phyloP scores from a whole-genome alignment of 2,329 filamentous ascomycete genomes.

The Sordariomycetes sp. region DNA sequence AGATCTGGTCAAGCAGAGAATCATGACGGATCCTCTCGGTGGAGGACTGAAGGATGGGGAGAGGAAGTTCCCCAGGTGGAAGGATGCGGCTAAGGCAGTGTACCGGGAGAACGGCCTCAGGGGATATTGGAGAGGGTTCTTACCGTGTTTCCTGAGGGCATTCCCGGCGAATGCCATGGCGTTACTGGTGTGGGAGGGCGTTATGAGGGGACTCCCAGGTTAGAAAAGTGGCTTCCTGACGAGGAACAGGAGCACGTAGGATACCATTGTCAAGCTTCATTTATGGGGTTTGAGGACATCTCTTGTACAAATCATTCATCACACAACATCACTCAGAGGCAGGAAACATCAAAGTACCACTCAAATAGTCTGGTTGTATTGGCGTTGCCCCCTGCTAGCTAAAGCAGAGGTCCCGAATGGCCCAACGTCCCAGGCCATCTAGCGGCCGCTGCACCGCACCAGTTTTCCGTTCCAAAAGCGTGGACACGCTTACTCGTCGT shows the following conservation, averaged over 20 bases:
- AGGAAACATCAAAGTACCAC: slow-evolving; percentile 1
- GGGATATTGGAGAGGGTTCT: slow-evolving; percentile 88
- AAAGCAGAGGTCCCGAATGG: neutral
- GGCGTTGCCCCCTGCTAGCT: neutral
- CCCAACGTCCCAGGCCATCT: neutral
- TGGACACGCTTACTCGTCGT: slow-evolving; percentile 75
- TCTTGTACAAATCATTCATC: neutral
- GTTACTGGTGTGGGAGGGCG: slow-evolving; percentile 83
- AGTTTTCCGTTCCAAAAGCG: neutral
- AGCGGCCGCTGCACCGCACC: neutral
- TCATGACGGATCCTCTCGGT: slow-evolving; percentile 91
- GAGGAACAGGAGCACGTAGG: too few relatives aligned
- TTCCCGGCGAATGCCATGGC: slow-evolving; percentile 96
- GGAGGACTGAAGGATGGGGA: slow-evolving; percentile 57
- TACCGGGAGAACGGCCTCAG: slow-evolving; percentile 66
- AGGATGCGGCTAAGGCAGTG: slow-evolving; percentile 67
- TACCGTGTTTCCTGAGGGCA: slow-evolving; percentile 86
- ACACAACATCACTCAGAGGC: too few relatives aligned
- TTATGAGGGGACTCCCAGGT: slow-evolving; percentile 59
- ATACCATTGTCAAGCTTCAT: too few relatives aligned
- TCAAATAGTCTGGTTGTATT: slow-evolving; percentile 7
- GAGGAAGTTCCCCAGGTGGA: slow-evolving; percentile 66
- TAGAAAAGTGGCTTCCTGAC: slow-evolving; percentile 11
- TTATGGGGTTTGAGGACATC: too few relatives aligned
- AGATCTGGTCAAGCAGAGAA: slow-evolving; percentile 89